Evolutionary conservation across 768 basidiomycete species (phyloP), one percentile per base, ranked within the genome.

Genomic region (Amylocystis lapponica): DNA sequence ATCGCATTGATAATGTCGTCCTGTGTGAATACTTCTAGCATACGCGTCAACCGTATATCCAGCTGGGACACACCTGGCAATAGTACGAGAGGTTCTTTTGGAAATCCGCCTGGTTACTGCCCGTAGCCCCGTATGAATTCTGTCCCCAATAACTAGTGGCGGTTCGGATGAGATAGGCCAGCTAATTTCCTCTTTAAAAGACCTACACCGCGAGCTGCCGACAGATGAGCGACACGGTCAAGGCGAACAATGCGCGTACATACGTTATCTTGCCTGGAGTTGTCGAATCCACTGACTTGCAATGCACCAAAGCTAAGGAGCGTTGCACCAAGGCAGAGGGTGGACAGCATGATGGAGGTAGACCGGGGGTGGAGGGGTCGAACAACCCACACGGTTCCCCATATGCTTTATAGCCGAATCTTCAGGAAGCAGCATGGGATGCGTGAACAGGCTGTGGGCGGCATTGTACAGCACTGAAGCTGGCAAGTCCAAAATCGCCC

Each of bases 1-100:
- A 84, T 65, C 29, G 65, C 72, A 50, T 84, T 69, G 35, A 83
- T 75, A 4, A 71, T 62, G 55, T 70, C 58, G 53, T 83, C 82
- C 73, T 79, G 52, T 4, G 2, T 14, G 1, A 9, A 1, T 12
- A 3, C 5, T 17, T 42, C 23, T 27, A 25, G 13, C n/a, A 30
- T 5, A 31, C 13, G 26, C 31, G 27, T 21, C 33, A 17, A 40
- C 21, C 8, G 23, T 12, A 16, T 33, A 17, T 5, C 16, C 13
- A 16, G 8, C 26, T 26, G 16, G 13, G 13, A 25, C 27, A 14
- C 50, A 75, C 74, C 63, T 75, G 71, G 50, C 78, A 82, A 53
- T 79, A 81, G 13, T 61, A 60, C 1, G 70, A 60, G 27, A 82
- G 58, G 1, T 58, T 57, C 58, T 77, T 64, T 58, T 81, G 78